Evolutionary conservation across 495 filamentous ascomycete genomes (phyloP).

Genomic region (Lentithecium fluviatile): DNA sequence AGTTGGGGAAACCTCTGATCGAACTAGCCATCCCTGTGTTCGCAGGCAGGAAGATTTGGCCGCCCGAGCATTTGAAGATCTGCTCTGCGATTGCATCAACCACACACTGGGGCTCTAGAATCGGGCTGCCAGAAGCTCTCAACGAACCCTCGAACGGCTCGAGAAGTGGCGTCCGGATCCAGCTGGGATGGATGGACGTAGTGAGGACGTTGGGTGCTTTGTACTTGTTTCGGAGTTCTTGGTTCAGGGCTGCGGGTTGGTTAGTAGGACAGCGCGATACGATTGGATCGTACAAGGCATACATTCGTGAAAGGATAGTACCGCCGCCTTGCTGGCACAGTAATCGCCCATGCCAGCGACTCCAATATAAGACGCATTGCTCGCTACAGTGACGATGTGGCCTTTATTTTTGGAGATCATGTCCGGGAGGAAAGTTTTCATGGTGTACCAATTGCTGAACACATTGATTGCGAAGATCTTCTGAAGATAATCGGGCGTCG

Average conservation of each 20-base stretch:
- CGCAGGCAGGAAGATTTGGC: conserved; percentile 23
- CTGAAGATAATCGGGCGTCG: conserved; percentile 49
- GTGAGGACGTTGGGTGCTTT: conserved; percentile 38
- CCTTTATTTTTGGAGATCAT: conserved; percentile 62
- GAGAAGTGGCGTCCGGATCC: conserved; percentile 37
- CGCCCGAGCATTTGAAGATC: conserved; percentile 19
- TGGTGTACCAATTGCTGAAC: conserved; percentile 55
- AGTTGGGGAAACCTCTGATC: conserved; percentile 26
- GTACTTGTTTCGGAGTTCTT: conserved; percentile 39
- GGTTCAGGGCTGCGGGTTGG: conserved; percentile 28
- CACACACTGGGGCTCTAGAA: conserved; percentile 20
- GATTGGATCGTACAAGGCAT: background rate
- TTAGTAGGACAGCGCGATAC: background rate
- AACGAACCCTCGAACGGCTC: conserved; percentile 25
- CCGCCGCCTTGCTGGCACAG: conserved; percentile 56
- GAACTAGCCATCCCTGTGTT: background rate
- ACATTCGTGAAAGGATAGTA: conserved; percentile 58
- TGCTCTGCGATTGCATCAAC: conserved; percentile 28
- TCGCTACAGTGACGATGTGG: conserved; percentile 58
- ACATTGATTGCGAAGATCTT: conserved; percentile 61
- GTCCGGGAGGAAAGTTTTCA: conserved; percentile 59
- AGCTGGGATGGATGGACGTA: conserved; percentile 43
- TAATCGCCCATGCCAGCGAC: conserved; percentile 56
- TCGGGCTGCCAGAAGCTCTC: background rate
- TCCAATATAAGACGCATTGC: conserved; percentile 53